Percentiles rank a stretch among this genome's conserved stretches.
Conservation (phyloP, 441 rosid species). For the Adansonia grandidieri region DNA sequence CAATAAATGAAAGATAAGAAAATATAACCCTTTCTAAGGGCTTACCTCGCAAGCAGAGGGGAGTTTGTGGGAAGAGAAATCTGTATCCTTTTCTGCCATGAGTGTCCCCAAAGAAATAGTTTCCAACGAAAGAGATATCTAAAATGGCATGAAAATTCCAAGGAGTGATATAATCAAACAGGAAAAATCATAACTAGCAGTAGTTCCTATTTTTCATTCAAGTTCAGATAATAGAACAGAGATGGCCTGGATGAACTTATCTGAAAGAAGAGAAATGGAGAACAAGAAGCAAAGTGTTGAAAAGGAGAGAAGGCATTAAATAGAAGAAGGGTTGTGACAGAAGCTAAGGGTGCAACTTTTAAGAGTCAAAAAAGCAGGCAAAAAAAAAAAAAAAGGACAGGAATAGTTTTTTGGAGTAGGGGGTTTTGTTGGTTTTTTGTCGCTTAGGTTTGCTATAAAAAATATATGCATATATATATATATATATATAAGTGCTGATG, state of each 20-base stretch:
- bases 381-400: too few relatives aligned
- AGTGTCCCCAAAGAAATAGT: conserved; percentile 21
- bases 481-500: conserved; percentile 5
- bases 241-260: background rate
- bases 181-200: background rate
- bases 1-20: background rate
- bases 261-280: conserved; percentile 3
- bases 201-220: background rate
- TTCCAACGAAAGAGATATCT: conserved; percentile 21
- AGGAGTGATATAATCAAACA: conserved; percentile 23
- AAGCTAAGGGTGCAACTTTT: conserved; percentile 5
- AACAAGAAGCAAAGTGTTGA: background rate
- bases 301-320: conserved; percentile 12
- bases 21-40: background rate
- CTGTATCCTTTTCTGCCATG: conserved; percentile 63
- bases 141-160: conserved; percentile 13
- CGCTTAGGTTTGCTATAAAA: background rate
- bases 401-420: too few relatives aligned
- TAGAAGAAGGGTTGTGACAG: background rate
- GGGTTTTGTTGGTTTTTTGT: background rate
- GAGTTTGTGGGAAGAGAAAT: conserved; percentile 44
- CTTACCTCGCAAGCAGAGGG: conserved; percentile 64
- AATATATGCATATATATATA: background rate
- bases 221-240: background rate
- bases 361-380: background rate